A percentile compares a stretch with the other conserved stretches of the same genome.
phyloP scores from a whole-genome alignment of 208 protist species.

The Angomonas ambiguus region DNA sequence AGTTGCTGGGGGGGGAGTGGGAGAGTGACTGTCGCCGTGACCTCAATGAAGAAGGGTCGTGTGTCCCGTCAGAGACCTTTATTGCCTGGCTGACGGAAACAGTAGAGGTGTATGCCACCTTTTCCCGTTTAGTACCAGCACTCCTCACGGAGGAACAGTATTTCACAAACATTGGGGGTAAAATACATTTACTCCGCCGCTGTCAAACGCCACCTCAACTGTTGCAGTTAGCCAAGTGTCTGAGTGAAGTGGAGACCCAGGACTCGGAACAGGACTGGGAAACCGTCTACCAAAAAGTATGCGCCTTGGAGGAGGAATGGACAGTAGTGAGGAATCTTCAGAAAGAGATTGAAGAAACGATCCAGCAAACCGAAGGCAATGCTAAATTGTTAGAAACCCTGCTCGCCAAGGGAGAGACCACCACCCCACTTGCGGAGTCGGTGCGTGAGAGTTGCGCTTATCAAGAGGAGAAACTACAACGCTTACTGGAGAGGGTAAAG shows the following conservation, averaged over 20 bases:
- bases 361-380: constrained; percentile 44
- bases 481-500: constrained; percentile 30
- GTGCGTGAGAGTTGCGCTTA: constrained; percentile 69
- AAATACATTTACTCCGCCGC: neutral
- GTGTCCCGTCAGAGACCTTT: neutral
- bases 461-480: constrained; percentile 55
- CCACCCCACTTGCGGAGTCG: constrained; percentile 42
- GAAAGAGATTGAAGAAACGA: constrained; percentile 19
- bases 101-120: neutral
- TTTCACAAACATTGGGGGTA: neutral
- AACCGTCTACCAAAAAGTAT: neutral
- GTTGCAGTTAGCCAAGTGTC: neutral
- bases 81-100: constrained; percentile 3
- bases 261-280: neutral
- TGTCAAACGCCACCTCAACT: neutral
- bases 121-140: neutral
- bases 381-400: constrained; percentile 53
- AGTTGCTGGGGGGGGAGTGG: neutral
- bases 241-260: neutral
- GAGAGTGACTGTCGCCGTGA: neutral
- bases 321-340: neutral
- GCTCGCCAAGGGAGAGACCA: constrained; percentile 37
- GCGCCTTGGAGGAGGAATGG: neutral
- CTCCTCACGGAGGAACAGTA: constrained; percentile 5
- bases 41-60: neutral